Conservation (phyloP, 2,329 filamentous ascomycete genomes). For the Metarhizium robertsii region DNA sequence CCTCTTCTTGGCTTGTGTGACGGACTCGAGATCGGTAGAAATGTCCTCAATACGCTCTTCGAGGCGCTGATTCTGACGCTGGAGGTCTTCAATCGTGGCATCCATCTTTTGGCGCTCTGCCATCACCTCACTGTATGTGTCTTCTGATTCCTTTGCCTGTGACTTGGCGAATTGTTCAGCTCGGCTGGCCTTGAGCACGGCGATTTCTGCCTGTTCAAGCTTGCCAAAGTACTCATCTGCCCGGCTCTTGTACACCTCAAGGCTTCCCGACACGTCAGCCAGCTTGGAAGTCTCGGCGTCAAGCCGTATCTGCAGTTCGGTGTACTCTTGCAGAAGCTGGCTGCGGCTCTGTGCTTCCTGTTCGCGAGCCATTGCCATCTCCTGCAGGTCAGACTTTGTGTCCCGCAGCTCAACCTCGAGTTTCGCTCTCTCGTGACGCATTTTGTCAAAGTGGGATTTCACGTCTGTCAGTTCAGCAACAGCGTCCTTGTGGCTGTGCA, state of each 20-base stretch:
- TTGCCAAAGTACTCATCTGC: conserved; percentile 97
- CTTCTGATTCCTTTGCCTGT: conserved; percentile 83
- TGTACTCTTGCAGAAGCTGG: conserved; percentile 84
- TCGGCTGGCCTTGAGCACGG: conserved; percentile 81
- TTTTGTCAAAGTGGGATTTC: conserved; percentile 76
- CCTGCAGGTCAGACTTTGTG: conserved; percentile 70
- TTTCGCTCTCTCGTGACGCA: conserved; percentile 70
- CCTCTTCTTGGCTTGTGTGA: conserved; percentile 81
- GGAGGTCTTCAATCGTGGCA: conserved; percentile 75
- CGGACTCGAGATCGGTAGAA: conserved; percentile 78
- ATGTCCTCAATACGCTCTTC: conserved; percentile 90
- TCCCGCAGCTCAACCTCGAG: conserved; percentile 85
- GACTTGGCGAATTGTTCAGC: conserved; percentile 91
- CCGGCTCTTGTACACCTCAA: conserved; percentile 82
- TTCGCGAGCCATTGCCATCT: conserved; percentile 68
- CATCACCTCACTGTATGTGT: conserved; percentile 83
- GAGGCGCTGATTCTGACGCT: conserved; percentile 78
- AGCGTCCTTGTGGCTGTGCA: conserved; percentile 78
- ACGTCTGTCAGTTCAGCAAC: conserved; percentile 78
- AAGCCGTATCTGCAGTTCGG: conserved; percentile 85
- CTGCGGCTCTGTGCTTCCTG: conserved; percentile 81
- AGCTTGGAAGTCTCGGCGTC: conserved; percentile 83
- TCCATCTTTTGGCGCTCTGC: conserved; percentile 89
- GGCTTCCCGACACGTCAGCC: conserved; percentile 72
- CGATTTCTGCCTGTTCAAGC: conserved; percentile 92